A percentile compares a stretch with the other conserved stretches of the same genome.
These are phyloP conservation scores for Euptelea pleiosperma DNA, from an alignment of 164 flowering plant genomes.

Conservation along the genomic window DNA sequence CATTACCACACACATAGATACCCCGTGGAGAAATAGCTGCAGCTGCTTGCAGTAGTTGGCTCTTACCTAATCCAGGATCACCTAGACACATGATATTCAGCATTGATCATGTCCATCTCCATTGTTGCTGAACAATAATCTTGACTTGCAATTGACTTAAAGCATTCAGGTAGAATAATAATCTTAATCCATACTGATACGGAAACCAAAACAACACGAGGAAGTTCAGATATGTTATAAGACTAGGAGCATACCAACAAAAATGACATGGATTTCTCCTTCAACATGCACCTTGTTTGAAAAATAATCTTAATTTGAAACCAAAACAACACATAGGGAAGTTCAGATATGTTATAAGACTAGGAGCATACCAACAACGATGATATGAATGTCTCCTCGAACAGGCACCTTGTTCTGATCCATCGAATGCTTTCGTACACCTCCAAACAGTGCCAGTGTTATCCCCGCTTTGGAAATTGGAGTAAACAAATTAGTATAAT, in stretches of 20 bases:
- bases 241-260: conserved; percentile 62
- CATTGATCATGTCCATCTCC: conserved; percentile 10
- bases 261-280: conserved; percentile 94
- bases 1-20: conserved; percentile 97
- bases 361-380: conserved; percentile 69
- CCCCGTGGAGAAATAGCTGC: conserved; percentile 96
- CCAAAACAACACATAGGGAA: neutral
- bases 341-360: neutral
- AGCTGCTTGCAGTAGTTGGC: conserved; percentile 97
- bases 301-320: neutral
- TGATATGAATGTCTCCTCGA: conserved; percentile 96
- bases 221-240: neutral
- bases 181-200: no score
- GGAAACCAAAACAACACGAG: neutral
- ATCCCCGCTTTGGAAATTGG: conserved; percentile 66
- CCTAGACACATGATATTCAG: conserved; percentile 41
- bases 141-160: neutral
- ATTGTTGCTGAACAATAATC: neutral
- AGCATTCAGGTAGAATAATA: neutral
- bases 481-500: conserved; percentile 7
- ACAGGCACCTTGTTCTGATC: conserved; percentile 96
- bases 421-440: conserved; percentile 83
- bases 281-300: conserved; percentile 97
- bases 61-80: conserved; percentile 99
- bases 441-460: conserved; percentile 85